phyloP scores from a whole-genome alignment of 2,329 filamentous ascomycete species.

The Talaromyces sp. region DNA sequence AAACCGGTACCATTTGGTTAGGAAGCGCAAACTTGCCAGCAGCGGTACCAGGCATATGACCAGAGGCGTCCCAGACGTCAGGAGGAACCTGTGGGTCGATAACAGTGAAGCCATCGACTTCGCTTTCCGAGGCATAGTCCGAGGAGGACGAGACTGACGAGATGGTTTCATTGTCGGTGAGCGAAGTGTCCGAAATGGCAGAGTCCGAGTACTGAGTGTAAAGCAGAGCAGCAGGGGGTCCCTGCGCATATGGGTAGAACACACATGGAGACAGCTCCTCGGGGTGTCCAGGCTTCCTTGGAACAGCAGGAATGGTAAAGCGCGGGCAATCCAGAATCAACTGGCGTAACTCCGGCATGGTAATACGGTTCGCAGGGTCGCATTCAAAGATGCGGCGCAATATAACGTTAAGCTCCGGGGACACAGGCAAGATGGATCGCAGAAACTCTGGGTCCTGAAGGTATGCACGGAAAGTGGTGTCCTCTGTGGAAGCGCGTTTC shows the following conservation, averaged over 20 bases:
- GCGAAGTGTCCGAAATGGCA: slow-evolving; percentile 33
- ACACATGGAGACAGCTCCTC: slow-evolving; percentile 30
- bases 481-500: slow-evolving; percentile 91
- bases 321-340: slow-evolving; percentile 69
- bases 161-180: slow-evolving; percentile 33
- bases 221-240: slow-evolving; percentile 27
- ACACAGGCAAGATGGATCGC: slow-evolving; percentile 85
- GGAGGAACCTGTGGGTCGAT: slow-evolving; percentile 22
- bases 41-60: slow-evolving; percentile 21
- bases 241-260: slow-evolving; percentile 29
- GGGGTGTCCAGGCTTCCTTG: slow-evolving; percentile 26
- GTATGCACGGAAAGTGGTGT: slow-evolving; percentile 91
- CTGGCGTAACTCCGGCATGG: slow-evolving; percentile 69
- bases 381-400: slow-evolving; percentile 81
- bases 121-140: slow-evolving; percentile 24
- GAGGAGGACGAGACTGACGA: slow-evolving; percentile 24
- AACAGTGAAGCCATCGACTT: slow-evolving; percentile 21
- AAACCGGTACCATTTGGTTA: slow-evolving; percentile 19
- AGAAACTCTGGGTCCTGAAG: slow-evolving; percentile 80
- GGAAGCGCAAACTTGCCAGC: slow-evolving; percentile 18
- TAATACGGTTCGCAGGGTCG: slow-evolving; percentile 76
- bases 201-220: slow-evolving; percentile 34
- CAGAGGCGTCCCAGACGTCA: slow-evolving; percentile 19
- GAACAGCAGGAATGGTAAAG: slow-evolving; percentile 52
- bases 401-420: slow-evolving; percentile 82